Evolutionary conservation across 2,329 filamentous ascomycete genomes (phyloP).

Genomic region (Pseudofabraea citricarpa): DNA sequence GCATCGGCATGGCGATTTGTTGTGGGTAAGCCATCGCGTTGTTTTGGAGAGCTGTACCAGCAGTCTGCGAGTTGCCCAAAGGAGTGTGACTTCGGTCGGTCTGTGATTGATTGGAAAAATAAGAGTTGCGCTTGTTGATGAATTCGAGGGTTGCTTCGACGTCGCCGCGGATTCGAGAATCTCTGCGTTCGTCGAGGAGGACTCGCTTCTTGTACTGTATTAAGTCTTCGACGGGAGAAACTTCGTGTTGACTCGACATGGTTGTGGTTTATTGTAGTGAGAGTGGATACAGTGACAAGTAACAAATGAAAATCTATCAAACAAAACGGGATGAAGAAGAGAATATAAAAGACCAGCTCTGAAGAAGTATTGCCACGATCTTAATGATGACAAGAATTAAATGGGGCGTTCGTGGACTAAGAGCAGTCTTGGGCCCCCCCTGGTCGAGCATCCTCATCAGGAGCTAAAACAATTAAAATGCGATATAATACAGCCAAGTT

Average conservation of each 20-base stretch:
- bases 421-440: neutral
- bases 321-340: conserved; percentile 4
- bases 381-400: too few species aligned
- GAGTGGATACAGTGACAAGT: neutral
- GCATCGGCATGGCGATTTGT: conserved; percentile 5
- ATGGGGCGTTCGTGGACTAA: neutral
- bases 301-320: neutral
- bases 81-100: conserved; percentile 11
- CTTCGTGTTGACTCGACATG: neutral
- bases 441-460: neutral
- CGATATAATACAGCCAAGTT: neutral
- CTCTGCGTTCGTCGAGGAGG: conserved; percentile 16
- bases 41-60: conserved; percentile 1
- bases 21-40: conserved; percentile 10
- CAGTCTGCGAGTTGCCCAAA: conserved; percentile 4
- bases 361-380: too few species aligned
- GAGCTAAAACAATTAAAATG: neutral
- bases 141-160: conserved; percentile 18
- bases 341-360: too few species aligned
- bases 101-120: neutral
- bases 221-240: conserved; percentile 10
- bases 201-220: conserved; percentile 17
- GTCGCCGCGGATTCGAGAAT: conserved; percentile 15
- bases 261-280: neutral
- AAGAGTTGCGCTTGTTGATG: conserved; percentile 10